Conservation (phyloP, 2,329 filamentous ascomycete species). For the Bimuria novae-zelandiae region DNA sequence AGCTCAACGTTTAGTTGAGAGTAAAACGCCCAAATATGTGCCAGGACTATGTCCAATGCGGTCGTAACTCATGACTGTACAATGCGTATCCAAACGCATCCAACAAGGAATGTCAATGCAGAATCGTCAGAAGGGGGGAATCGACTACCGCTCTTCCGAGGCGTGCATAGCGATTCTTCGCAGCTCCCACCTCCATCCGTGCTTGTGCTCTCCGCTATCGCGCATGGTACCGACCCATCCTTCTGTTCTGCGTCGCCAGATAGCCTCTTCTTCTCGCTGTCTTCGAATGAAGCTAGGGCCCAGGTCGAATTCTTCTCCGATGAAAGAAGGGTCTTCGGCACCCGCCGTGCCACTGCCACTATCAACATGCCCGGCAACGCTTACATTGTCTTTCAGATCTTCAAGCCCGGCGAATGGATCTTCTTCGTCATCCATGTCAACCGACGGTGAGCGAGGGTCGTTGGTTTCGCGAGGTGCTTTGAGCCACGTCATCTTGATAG, state of each 20-base stretch:
- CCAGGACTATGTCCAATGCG: conserved; percentile 30
- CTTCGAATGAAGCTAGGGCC: conserved; percentile 90
- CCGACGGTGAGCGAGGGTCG: conserved; percentile 50
- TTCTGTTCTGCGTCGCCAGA: conserved; percentile 87
- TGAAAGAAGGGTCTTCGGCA: conserved; percentile 49
- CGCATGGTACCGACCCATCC: conserved; percentile 73
- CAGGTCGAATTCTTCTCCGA: conserved; percentile 96
- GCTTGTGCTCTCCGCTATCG: conserved; percentile 47
- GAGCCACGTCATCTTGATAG: conserved; percentile 96
- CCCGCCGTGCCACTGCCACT: conserved; percentile 26
- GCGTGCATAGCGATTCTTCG: conserved; percentile 50
- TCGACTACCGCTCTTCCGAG: conserved; percentile 26
- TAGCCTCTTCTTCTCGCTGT: conserved; percentile 87
- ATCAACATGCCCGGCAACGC: conserved; percentile 32
- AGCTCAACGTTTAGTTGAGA: conserved; percentile 24
- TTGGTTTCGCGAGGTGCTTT: conserved; percentile 61
- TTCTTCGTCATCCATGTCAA: conserved; percentile 82
- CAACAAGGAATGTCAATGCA: conserved; percentile 6
- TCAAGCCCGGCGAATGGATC: conserved; percentile 96
- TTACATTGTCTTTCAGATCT: conserved; percentile 74
- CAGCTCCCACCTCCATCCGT: conserved; percentile 76
- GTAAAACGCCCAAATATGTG: conserved; percentile 23
- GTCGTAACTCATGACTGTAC: conserved; percentile 39
- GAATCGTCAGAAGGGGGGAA: conserved; percentile 16
- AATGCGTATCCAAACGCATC: conserved; percentile 14